A percentile compares a stretch with the other conserved stretches of the same genome.
These are phyloP conservation scores for Beauveria brongniartii DNA, from an alignment of 2,329 filamentous ascomycete species.

Conservation along the genomic window DNA sequence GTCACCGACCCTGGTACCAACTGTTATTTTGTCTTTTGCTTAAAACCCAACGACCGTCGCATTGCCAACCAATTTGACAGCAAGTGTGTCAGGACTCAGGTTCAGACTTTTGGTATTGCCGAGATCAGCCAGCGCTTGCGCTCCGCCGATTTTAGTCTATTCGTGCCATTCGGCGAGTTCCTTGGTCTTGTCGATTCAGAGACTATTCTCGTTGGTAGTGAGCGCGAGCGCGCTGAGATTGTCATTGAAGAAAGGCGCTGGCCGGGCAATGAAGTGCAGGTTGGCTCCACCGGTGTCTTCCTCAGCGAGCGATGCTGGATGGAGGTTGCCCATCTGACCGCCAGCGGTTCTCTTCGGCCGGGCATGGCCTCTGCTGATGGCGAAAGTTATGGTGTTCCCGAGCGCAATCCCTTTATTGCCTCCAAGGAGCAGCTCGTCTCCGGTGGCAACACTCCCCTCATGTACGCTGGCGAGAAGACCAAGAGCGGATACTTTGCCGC, in stretches of 20 bases:
- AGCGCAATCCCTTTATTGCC: conserved; percentile 44
- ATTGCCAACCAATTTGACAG: conserved; percentile 99
- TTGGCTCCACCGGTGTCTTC: conserved; percentile 90
- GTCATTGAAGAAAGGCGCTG: conserved; percentile 89
- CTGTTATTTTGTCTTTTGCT: conserved; percentile 90
- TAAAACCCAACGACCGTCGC: conserved; percentile 93
- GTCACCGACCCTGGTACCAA: conserved; percentile 78
- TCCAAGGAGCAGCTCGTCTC: conserved; percentile 54
- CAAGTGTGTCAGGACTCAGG: conserved; percentile 91
- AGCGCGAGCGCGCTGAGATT: conserved; percentile 83
- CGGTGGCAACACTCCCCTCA: conserved; percentile 46
- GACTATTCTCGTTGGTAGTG: conserved; percentile 78
- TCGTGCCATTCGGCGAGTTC: conserved; percentile 93
- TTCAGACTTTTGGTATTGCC: conserved; percentile 92
- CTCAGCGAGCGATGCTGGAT: conserved; percentile 94
- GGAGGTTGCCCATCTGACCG: conserved; percentile 70
- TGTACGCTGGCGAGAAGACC: conserved; percentile 63
- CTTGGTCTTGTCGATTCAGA: conserved; percentile 80
- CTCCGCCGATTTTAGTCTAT: conserved; percentile 91
- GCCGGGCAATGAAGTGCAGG: conserved; percentile 82
- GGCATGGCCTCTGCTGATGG: conserved; percentile 51
- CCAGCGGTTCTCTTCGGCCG: conserved; percentile 40
- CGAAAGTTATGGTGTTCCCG: conserved; percentile 42
- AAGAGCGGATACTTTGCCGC: conserved; percentile 70
- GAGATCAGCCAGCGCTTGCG: conserved; percentile 92